Evolutionary conservation across 2,329 filamentous ascomycete genomes (phyloP).

Genomic region (Diplodia intermedia): DNA sequence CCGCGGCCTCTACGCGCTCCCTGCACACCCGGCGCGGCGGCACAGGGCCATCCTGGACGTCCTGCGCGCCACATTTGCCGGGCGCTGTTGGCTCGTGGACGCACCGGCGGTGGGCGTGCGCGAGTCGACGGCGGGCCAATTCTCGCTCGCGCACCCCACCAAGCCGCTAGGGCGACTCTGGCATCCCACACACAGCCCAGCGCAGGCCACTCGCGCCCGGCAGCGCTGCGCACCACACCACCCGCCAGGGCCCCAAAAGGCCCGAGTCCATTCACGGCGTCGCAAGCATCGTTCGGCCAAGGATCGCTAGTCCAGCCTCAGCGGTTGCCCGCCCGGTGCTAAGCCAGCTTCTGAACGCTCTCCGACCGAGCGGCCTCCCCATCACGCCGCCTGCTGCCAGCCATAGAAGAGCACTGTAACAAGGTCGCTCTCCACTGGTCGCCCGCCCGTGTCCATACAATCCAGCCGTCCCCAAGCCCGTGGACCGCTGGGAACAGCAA

Average conservation of each 20-base stretch:
- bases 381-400: slow-evolving; percentile 35
- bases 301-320: slow-evolving; percentile 32
- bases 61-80: slow-evolving; percentile 26
- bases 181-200: slow-evolving; percentile 30
- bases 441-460: slow-evolving; percentile 26
- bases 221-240: slow-evolving; percentile 28
- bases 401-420: slow-evolving; percentile 32
- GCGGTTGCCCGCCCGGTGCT: slow-evolving; percentile 34
- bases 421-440: slow-evolving; percentile 24
- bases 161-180: slow-evolving; percentile 21
- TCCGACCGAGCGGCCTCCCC: slow-evolving; percentile 34
- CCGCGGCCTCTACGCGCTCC: slow-evolving; percentile 4
- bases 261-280: slow-evolving; percentile 34
- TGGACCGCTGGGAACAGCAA: slow-evolving; percentile 26
- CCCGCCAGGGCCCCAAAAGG: slow-evolving; percentile 34
- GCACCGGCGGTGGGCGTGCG: slow-evolving; percentile 26
- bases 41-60: slow-evolving; percentile 25
- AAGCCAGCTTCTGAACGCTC: slow-evolving; percentile 37
- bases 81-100: slow-evolving; percentile 27
- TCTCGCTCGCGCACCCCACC: slow-evolving; percentile 24
- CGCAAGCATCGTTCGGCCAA: slow-evolving; percentile 35
- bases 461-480: slow-evolving; percentile 26
- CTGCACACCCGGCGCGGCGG: slow-evolving; percentile 22
- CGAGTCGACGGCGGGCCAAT: slow-evolving; percentile 24
- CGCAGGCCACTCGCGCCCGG: slow-evolving; percentile 18